These are phyloP conservation scores for Pythium monospermum DNA, from an alignment of 352 stramenopile species.

Conservation along the genomic window DNA sequence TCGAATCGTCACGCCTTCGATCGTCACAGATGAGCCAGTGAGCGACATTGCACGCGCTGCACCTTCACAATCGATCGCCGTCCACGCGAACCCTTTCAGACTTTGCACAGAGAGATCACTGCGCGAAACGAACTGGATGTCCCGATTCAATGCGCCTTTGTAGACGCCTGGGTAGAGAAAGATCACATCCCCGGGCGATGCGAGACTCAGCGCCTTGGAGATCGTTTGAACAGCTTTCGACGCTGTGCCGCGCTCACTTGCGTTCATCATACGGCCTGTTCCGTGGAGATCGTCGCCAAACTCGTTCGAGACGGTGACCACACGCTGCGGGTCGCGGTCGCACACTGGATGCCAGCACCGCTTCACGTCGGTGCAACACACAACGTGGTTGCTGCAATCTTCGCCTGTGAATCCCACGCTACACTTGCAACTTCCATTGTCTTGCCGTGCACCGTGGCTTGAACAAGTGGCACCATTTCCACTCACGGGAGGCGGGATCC, in stretches of 20 bases:
- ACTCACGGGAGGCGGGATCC: slow-evolving; percentile 30
- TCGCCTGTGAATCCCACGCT: slow-evolving; percentile 69
- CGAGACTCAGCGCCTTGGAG: slow-evolving; percentile 32
- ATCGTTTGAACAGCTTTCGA: slow-evolving; percentile 52
- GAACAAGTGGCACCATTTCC: slow-evolving; percentile 24
- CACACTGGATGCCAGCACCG: slow-evolving; percentile 40
- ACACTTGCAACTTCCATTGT: slow-evolving; percentile 39
- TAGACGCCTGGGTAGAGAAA: slow-evolving; percentile 60
- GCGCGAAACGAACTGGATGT: slow-evolving; percentile 15
- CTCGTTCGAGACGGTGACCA: slow-evolving; percentile 52
- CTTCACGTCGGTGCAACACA: slow-evolving; percentile 41
- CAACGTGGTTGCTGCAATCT: slow-evolving; percentile 54
- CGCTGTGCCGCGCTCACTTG: slow-evolving; percentile 39
- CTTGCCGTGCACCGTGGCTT: slow-evolving; percentile 28
- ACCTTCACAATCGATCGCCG: slow-evolving; percentile 33
- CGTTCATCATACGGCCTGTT: slow-evolving; percentile 49
- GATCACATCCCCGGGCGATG: slow-evolving; percentile 27
- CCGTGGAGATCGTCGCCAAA: slow-evolving; percentile 48
- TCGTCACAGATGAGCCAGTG: slow-evolving; percentile 8
- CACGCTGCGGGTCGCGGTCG: slow-evolving; percentile 19
- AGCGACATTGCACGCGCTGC: slow-evolving; percentile 14
- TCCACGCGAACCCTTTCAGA: slow-evolving; percentile 48
- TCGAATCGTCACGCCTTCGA: slow-evolving; percentile 40
- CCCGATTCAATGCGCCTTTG: slow-evolving; percentile 29
- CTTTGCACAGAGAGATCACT: slow-evolving; percentile 31